A percentile compares a stretch with the other conserved stretches of the same genome.
phyloP scores from a whole-genome alignment of 2,329 filamentous ascomycete species.

The Neonectria sp. region DNA sequence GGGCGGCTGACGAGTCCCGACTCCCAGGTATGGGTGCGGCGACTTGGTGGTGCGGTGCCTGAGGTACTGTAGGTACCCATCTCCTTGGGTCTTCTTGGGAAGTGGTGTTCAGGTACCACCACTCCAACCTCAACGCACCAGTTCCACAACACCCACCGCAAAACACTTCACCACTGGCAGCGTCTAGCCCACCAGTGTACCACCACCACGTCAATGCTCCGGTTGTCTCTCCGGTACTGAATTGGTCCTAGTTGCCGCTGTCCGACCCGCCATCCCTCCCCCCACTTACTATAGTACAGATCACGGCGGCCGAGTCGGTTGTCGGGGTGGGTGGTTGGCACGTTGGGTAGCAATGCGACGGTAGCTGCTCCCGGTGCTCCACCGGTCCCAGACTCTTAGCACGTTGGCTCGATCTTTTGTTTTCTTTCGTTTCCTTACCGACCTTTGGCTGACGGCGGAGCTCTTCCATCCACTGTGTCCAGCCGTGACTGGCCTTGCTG shows the following conservation, averaged over 20 bases:
- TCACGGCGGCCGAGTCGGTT: no score
- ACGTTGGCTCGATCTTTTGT: constrained; percentile 31
- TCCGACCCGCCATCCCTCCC: constrained; percentile 25
- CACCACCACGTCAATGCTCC: constrained; percentile 3
- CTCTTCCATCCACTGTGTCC: constrained; percentile 24
- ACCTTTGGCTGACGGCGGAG: constrained; percentile 34
- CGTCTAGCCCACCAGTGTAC: no score
- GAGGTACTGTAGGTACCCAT: constrained; percentile 2
- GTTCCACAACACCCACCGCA: background rate
- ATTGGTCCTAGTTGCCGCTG: constrained; percentile 31
- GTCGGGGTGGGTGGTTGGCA: constrained; percentile 1
- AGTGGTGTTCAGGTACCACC: constrained; percentile 24
- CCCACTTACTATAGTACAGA: background rate
- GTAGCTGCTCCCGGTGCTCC: constrained; percentile 35
- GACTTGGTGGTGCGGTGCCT: constrained; percentile 11
- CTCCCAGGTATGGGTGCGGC: background rate
- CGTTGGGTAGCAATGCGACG: constrained; percentile 50
- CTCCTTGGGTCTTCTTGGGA: background rate
- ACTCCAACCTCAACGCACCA: background rate
- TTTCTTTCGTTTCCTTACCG: constrained; percentile 23
- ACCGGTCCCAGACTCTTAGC: background rate
- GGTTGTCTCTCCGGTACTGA: constrained; percentile 18
- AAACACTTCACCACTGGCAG: no score
- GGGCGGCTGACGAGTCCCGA: constrained; percentile 24
- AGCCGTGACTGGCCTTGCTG: constrained; percentile 41